Evolutionary conservation across 768 basidiomycete species (phyloP).

Genomic region (Boletus patriciae): DNA sequence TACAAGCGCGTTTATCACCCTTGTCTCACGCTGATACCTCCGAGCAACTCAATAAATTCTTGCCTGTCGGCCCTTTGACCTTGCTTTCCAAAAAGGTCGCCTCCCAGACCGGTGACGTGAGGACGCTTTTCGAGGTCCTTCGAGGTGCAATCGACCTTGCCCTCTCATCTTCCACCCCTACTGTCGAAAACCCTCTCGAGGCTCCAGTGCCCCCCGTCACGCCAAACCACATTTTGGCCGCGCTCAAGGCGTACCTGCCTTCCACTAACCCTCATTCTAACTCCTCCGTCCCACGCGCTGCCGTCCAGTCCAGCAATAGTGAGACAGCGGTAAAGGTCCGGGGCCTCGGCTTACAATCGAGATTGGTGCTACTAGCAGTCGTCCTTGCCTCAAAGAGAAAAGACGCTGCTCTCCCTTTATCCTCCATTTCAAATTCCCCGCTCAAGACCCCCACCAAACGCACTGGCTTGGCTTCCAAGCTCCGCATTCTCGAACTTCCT

Average conservation of each 20-base stretch:
- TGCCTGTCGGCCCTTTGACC: constrained; percentile 63
- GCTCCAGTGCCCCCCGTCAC: constrained; percentile 48
- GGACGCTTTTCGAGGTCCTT: constrained; percentile 76
- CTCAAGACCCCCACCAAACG: constrained; percentile 55
- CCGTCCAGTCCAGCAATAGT: constrained; percentile 41
- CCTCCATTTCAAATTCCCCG: constrained; percentile 35
- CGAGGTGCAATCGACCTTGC: constrained; percentile 77
- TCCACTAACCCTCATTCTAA: constrained; percentile 28
- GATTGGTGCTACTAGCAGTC: constrained; percentile 64
- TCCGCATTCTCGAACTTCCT: constrained; percentile 52
- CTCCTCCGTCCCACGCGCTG: constrained; percentile 17
- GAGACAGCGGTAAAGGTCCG: constrained; percentile 67
- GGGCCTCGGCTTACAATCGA: constrained; percentile 70
- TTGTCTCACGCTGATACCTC: constrained; percentile 40
- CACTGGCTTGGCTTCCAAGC: constrained; percentile 36
- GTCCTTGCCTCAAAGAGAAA: constrained; percentile 64
- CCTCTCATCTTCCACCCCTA: constrained; percentile 30
- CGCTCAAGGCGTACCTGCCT: constrained; percentile 70
- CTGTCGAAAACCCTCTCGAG: constrained; percentile 28
- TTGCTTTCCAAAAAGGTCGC: constrained; percentile 81
- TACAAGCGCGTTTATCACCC: constrained; percentile 60
- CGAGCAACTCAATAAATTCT: constrained; percentile 48
- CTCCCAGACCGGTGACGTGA: constrained; percentile 78
- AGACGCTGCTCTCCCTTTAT: constrained; percentile 55
- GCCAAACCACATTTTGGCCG: constrained; percentile 68